Base-by-base conservation (phyloP, 2,329 filamentous ascomycete genomes). In the Chaetothyriales sp. region DNA sequence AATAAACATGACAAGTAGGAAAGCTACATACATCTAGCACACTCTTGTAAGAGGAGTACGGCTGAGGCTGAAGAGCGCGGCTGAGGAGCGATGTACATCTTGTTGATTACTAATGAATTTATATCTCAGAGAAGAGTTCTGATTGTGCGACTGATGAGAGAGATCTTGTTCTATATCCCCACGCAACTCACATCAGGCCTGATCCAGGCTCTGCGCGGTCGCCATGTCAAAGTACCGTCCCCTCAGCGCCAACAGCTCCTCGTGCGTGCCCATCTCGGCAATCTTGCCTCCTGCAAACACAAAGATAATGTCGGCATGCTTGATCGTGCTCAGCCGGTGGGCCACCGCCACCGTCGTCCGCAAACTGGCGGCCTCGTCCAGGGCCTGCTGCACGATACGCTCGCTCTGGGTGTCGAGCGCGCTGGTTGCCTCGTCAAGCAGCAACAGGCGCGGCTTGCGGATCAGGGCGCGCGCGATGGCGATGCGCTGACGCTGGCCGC, bases 381-480 rank as follows among this genome's bases (percentile, higher is more conserved):
- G 51, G 1, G 64, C 64, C 32, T 55, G 56, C 46, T 64, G 62
- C 15, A 66, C 64, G 10, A 65, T 49, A 6, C 56, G 55, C 48
- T 69, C 66, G 7, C 63, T 65, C 49, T 66, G 59, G 1, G 66
- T 65, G 55, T 70, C 66, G 6, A 69, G 56, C 2, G 65, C 66
- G 18, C 62, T 65, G 2, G 69, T 72, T 1, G 69, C 69, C 57
- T 72, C 70, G 49, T 72, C 69, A 1, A 72, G 61, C 4, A 71
- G 51, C 1, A 72, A 46, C 20, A 60, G 47, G 22, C 52, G 53
- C n/a, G 59, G 56, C n/a, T 66, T 61, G 8, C 66, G 64, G 10
- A 72, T 59, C 18, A 72, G 56, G 2, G 67, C 68, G 10, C 69
- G 56, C 5, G 70, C 69, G 49, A 71, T 68, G 1, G 69, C 67